Conservation (phyloP, 768 basidiomycete genomes). For the Asterophora lycoperdoides region DNA sequence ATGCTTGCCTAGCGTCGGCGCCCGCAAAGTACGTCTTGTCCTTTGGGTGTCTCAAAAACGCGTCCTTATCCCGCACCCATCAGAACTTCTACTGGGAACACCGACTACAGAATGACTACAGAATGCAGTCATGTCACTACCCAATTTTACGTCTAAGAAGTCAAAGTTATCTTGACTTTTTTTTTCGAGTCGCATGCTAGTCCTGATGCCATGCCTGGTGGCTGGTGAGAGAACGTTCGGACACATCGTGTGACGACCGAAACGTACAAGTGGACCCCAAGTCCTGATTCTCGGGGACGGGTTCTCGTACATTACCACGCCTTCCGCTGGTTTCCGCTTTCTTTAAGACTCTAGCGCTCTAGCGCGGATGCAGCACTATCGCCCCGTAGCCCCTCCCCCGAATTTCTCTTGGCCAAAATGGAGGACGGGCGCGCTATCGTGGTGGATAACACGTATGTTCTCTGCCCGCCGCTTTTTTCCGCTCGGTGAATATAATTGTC, state of each 20-base stretch:
- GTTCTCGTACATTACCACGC: slow-evolving; percentile 20
- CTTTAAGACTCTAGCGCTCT: slow-evolving; percentile 23
- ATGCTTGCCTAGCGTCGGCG: too few species aligned
- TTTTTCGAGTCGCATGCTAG: slow-evolving; percentile 13
- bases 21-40: not conserved
- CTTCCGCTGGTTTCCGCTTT: slow-evolving; percentile 17
- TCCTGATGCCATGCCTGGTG: slow-evolving; percentile 5
- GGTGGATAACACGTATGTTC: slow-evolving; percentile 35
- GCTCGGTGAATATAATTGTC: not conserved
- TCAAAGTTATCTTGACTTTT: slow-evolving; percentile 3
- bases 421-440: slow-evolving; percentile 13
- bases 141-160: slow-evolving; percentile 15
- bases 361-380: slow-evolving; percentile 14
- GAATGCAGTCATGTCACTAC: slow-evolving; percentile 1
- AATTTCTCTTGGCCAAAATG: slow-evolving; percentile 13
- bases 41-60: not conserved
- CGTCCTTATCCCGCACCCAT: not conserved
- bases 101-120: too few species aligned
- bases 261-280: slow-evolving; percentile 13
- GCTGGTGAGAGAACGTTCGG: slow-evolving; percentile 6
- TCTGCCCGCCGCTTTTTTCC: not conserved
- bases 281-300: slow-evolving; percentile 11
- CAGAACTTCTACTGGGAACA: slow-evolving; percentile 11
- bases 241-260: slow-evolving; percentile 14
- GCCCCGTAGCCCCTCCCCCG: slow-evolving; percentile 13